Conservation (phyloP, 176 grass and related monocot species). For the Ensete ventricosum region DNA sequence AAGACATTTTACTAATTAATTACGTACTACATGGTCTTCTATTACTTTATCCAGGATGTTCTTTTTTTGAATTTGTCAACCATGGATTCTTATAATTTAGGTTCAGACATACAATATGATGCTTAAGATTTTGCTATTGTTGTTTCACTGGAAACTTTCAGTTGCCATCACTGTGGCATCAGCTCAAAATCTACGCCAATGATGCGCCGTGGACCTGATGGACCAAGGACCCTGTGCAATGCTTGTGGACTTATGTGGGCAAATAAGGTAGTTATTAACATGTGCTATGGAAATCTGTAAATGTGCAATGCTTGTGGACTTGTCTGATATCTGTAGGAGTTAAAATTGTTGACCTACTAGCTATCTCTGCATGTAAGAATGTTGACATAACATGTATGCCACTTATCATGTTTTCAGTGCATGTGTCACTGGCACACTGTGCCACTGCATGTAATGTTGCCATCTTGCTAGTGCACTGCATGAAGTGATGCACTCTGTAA, state of each 20-base stretch:
- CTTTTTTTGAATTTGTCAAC: neutral
- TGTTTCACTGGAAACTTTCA: constrained; percentile 25
- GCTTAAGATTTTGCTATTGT: neutral
- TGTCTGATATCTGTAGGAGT: too few relatives aligned
- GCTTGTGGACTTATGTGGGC: constrained; percentile 99
- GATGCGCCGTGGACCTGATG: constrained; percentile 96
- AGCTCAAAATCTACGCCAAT: constrained; percentile 70
- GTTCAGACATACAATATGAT: neutral
- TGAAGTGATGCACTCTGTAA: too few relatives aligned
- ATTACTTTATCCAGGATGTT: neutral
- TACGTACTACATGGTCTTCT: too few relatives aligned
- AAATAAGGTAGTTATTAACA: constrained; percentile 61
- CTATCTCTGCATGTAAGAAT: too few relatives aligned
- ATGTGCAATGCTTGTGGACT: too few relatives aligned
- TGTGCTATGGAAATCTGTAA: constrained; percentile 6
- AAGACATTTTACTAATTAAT: too few relatives aligned
- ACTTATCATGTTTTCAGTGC: too few relatives aligned
- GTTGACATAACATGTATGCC: too few relatives aligned
- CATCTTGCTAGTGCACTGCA: too few relatives aligned
- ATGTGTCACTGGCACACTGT: too few relatives aligned
- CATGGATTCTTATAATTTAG: neutral
- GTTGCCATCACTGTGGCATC: constrained; percentile 89
- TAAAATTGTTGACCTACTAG: too few relatives aligned
- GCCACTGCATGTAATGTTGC: too few relatives aligned
- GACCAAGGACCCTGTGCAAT: constrained; percentile 95